Evolutionary conservation across 73 alveolate genomes (phyloP), one percentile per base, ranked within the genome.

Genomic region (Tetrahymena borealis): DNA sequence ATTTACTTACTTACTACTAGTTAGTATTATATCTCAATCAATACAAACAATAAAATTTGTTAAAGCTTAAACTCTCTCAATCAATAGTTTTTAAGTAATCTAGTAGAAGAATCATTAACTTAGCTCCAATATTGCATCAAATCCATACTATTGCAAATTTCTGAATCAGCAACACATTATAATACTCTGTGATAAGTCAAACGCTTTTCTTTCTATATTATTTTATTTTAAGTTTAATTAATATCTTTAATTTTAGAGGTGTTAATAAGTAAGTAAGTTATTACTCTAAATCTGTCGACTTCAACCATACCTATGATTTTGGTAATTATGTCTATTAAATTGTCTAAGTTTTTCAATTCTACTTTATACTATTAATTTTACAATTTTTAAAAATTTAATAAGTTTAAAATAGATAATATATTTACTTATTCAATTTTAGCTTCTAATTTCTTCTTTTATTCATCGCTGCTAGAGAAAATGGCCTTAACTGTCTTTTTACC

Each of bases 401-500:
- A 18, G 20, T 0, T 0, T 10, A 41, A 41, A 41, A 7, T 18
- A 60, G 0, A 40, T 40, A 15, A 10, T 41, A 18, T 40, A 11
- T 7, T 60, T 60, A 60, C 85, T 60, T 60, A 18, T 2, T 60
- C 85, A 18, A 60, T 60, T 60, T 60, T 60, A 60, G 85, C 31
- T 60, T 60, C 85, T 60, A 60, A 60, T 60, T 60, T 60, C 85
- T 60, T 60, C 10, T 60, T 60, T 60, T 60, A 60, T 60, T 60
- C 85, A 24, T 60, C 85, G 10, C 85, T 60, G 85, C 85, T 60
- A 35, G 95, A 39, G 41, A 93, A 93, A 28, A 93, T 85, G 9
- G 95, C 90, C 33, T 93, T 93, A 1, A 93, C 15, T 9, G 95
- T 93, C 8, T 91, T 93, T 90, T 93, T 93, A 33, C 95, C 95